phyloP scores from a whole-genome alignment of 495 filamentous ascomycete genomes.

The Aspergillus egyptiacus region DNA sequence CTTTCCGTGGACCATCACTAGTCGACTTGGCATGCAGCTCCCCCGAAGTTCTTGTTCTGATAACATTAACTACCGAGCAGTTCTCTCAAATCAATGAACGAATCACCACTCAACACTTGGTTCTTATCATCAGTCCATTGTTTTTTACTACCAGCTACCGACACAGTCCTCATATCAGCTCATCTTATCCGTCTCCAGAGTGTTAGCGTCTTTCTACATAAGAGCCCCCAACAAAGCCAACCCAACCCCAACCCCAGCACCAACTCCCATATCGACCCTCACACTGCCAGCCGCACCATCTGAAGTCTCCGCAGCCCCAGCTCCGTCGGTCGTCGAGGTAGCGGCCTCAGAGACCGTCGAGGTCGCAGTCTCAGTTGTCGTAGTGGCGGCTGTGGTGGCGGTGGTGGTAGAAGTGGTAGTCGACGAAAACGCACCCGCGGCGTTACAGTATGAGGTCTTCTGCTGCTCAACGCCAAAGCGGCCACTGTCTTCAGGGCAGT shows the following conservation, averaged over 20 bases:
- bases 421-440: conserved; percentile 13
- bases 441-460: conserved; percentile 29
- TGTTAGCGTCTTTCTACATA: no score
- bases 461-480: conserved; percentile 21
- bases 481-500: conserved; percentile 30
- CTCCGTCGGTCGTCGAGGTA: neutral
- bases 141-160: no score
- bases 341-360: conserved; percentile 5
- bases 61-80: no score
- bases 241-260: neutral
- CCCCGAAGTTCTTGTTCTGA: no score
- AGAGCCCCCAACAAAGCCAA: neutral
- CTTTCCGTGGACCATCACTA: no score
- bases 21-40: no score
- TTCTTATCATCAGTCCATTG: no score
- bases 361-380: conserved; percentile 11
- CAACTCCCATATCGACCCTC: neutral
- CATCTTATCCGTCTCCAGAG: no score
- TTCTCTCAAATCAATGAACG: no score
- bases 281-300: conserved; percentile 16
- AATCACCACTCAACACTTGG: no score
- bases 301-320: conserved; percentile 14
- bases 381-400: conserved; percentile 1
- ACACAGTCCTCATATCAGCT: no score
- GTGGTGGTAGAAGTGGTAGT: conserved; percentile 5